Percentiles rank a stretch among this genome's conserved stretches.
These are phyloP conservation scores for Fusarium tanahbumbuense DNA, from an alignment of 2,329 filamentous ascomycete species.

Conservation along the genomic window DNA sequence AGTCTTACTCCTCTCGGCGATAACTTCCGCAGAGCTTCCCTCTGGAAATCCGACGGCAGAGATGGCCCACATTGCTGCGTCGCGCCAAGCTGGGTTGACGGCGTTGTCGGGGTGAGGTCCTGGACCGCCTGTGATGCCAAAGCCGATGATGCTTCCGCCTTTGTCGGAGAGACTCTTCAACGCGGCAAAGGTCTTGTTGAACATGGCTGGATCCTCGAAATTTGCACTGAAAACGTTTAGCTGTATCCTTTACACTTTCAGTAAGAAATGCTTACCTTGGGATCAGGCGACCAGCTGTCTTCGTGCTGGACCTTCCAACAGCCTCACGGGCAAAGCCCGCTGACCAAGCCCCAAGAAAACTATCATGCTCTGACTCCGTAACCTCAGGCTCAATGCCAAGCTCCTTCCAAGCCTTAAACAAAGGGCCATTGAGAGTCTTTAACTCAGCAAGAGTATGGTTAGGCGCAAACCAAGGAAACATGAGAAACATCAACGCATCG, in stretches of 20 bases:
- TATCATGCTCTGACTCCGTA: slow-evolving; percentile 33
- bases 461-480: slow-evolving; percentile 42
- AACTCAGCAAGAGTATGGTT: slow-evolving; percentile 34
- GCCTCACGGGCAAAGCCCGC: slow-evolving; percentile 35
- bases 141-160: slow-evolving; percentile 56
- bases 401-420: slow-evolving; percentile 25
- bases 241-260: no score
- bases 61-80: slow-evolving; percentile 54
- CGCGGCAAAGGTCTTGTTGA: slow-evolving; percentile 50
- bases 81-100: slow-evolving; percentile 63
- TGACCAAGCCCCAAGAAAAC: slow-evolving; percentile 39
- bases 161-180: slow-evolving; percentile 55
- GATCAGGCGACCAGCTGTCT: slow-evolving; percentile 42
- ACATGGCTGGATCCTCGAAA: slow-evolving; percentile 42
- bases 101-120: slow-evolving; percentile 53
- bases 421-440: slow-evolving; percentile 13
- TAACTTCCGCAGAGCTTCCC: slow-evolving; percentile 25
- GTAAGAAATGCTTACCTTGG: slow-evolving; percentile 18
- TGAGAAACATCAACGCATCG: slow-evolving; percentile 26
- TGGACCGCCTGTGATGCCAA: slow-evolving; percentile 53
- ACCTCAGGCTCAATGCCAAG: slow-evolving; percentile 26
- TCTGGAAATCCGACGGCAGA: slow-evolving; percentile 49
- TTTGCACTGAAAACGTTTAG: slow-evolving; percentile 19
- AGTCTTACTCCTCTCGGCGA: slow-evolving; percentile 31
- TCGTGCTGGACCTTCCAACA: slow-evolving; percentile 23